Conservation (phyloP, 2,329 filamentous ascomycete species). For the Penicillium psychrosexuale region DNA sequence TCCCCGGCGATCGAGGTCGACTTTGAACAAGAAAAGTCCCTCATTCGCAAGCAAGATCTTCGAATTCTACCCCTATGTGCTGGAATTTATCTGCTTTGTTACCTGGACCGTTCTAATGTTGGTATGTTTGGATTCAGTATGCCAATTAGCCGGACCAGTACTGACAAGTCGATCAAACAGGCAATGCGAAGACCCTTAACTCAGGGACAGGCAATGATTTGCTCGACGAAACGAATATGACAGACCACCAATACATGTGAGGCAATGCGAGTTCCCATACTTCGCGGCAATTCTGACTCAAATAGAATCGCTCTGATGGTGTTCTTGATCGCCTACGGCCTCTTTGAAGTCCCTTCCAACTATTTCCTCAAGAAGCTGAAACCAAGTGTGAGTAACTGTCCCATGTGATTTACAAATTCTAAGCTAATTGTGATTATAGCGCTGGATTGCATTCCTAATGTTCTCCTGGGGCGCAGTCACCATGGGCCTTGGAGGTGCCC, state of each 20-base stretch:
- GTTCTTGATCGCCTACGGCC: not conserved
- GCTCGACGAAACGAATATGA: too few species aligned
- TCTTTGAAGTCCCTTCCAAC: not conserved
- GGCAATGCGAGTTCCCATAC: not conserved
- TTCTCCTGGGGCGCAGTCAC: not conserved
- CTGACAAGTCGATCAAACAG: too few species aligned
- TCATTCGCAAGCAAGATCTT: constrained; percentile 47
- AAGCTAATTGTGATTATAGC: not conserved
- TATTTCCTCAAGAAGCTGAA: not conserved
- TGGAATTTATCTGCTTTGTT: too few species aligned
- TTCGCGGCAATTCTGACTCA: not conserved
- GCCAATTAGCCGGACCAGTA: too few species aligned
- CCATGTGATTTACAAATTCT: too few species aligned
- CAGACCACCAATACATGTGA: not conserved
- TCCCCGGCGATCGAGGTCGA: not conserved
- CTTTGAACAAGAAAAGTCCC: not conserved
- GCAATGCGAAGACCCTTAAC: too few species aligned
- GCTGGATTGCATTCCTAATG: not conserved
- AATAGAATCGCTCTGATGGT: not conserved
- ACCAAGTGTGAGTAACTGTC: not conserved
- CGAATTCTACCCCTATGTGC: constrained; percentile 60
- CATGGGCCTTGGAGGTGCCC: not conserved
- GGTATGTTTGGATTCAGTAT: too few species aligned
- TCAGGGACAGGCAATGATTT: too few species aligned
- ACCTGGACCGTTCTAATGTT: too few species aligned